Conservation (phyloP, 176 grass and related monocot species). For the Juncus effusus region DNA sequence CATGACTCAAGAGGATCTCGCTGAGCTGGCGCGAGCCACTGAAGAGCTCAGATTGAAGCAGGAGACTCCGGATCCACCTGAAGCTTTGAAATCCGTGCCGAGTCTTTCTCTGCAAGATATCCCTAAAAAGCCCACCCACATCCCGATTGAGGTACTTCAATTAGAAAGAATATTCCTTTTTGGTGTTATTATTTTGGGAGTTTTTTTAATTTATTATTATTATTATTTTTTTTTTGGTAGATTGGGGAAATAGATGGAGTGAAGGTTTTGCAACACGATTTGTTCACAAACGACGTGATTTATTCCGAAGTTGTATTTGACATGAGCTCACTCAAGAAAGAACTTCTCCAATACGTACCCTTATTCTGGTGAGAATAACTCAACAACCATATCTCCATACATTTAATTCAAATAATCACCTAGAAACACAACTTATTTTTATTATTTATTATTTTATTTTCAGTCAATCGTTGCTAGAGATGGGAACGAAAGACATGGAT, state of each 20-base stretch:
- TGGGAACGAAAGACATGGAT: constrained; percentile 99
- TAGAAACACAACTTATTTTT: constrained; percentile 20
- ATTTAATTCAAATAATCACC: neutral
- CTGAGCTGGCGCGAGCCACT: constrained; percentile 76
- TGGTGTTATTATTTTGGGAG: constrained; percentile 22
- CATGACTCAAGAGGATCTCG: constrained; percentile 91
- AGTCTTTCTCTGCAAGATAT: constrained; percentile 85
- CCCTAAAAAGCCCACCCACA: constrained; percentile 71
- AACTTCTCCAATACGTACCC: constrained; percentile 79
- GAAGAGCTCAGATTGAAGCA: constrained; percentile 87
- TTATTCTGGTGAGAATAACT: constrained; percentile 78
- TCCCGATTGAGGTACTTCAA: constrained; percentile 86
- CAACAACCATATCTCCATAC: neutral
- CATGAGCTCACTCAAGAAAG: constrained; percentile 86
- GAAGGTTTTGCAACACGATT: constrained; percentile 96
- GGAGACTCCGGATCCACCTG: constrained; percentile 93
- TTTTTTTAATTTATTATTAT: constrained; percentile 5
- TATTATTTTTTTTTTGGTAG: constrained; percentile 37
- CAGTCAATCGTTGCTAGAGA: constrained; percentile 98
- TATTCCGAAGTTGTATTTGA: constrained; percentile 95
- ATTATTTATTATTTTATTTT: constrained; percentile 34
- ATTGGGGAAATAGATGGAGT: constrained; percentile 87
- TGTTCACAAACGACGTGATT: constrained; percentile 94
- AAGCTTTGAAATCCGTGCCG: constrained; percentile 89
- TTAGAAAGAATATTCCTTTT: constrained; percentile 16